These are phyloP conservation scores for Phellinidium pouzarii DNA, from an alignment of 1,284 basidiomycete species.

Conservation along the genomic window DNA sequence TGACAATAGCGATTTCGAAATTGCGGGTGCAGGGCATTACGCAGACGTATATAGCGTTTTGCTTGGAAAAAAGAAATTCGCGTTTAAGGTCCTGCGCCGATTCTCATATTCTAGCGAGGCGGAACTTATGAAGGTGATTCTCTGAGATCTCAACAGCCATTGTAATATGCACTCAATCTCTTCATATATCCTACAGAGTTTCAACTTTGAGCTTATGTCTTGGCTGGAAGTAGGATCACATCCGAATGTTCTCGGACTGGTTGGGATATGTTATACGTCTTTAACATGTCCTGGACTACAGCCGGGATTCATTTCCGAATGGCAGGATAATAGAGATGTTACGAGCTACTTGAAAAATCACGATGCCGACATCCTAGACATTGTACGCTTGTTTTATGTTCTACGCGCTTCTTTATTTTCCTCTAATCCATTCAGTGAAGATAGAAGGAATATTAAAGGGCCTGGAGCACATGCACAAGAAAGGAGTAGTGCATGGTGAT, in stretches of 20 bases:
- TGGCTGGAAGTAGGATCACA: constrained; percentile 8
- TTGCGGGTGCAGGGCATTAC: background rate
- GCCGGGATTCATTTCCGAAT: constrained; percentile 11
- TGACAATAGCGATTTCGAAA: background rate
- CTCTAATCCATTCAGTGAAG: background rate
- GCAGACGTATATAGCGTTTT: background rate
- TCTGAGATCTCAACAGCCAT: too few relatives aligned
- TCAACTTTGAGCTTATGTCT: constrained; percentile 4
- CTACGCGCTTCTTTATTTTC: background rate
- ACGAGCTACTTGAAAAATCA: constrained; percentile 5
- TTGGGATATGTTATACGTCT: constrained; percentile 6
- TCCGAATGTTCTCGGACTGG: constrained; percentile 5
- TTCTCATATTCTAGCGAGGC: background rate
- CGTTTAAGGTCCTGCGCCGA: constrained; percentile 3
- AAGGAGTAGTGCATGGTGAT: constrained; percentile 13
- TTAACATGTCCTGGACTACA: background rate
- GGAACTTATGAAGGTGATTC: background rate
- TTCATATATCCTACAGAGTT: background rate
- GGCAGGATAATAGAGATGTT: constrained; percentile 10
- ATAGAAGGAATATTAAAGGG: constrained; percentile 5
- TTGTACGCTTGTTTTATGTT: background rate
- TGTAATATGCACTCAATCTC: background rate
- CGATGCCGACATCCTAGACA: constrained; percentile 4
- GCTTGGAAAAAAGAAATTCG: constrained; percentile 2
- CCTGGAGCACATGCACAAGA: constrained; percentile 16